Evolutionary conservation across 2,329 filamentous ascomycete species (phyloP).

Genomic region (Phialemoniopsis sp.): DNA sequence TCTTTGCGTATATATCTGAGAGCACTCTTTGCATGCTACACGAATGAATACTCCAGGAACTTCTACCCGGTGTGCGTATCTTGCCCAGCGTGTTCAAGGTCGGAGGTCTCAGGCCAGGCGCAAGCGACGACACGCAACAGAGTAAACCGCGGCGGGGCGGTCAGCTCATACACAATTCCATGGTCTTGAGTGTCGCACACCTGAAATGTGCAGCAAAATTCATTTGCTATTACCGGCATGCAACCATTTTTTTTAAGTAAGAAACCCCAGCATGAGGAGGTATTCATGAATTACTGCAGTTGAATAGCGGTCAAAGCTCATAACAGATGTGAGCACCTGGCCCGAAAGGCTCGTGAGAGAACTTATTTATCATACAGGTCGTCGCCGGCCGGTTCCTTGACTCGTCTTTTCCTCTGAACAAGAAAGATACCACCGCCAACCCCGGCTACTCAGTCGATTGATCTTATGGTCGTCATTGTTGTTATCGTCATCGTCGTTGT

Average conservation of each 20-base stretch:
- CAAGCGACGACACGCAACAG: no score
- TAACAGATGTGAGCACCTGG: neutral
- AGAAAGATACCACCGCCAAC: no score
- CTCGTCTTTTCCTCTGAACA: conserved; percentile 10
- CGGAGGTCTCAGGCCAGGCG: no score
- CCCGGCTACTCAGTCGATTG: no score
- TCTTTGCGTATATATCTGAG: neutral
- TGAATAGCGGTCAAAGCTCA: neutral
- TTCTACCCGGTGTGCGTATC: neutral
- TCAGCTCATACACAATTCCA: no score
- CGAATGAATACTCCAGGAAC: no score
- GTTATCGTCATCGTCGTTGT: conserved; percentile 7
- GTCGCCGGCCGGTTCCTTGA: conserved; percentile 13
- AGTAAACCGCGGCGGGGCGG: no score
- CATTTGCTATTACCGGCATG: no score
- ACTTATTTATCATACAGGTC: conserved; percentile 12
- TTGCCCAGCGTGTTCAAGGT: neutral
- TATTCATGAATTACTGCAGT: neutral
- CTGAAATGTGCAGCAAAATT: no score
- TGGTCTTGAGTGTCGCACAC: no score
- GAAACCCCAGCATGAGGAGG: no score
- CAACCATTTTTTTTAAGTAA: no score
- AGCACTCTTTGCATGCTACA: neutral
- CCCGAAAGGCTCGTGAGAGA: conserved; percentile 2
- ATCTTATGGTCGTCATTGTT: conserved; percentile 2